Evolutionary conservation across 768 basidiomycete genomes (phyloP).

Genomic region (Phanerochaete sordida): DNA sequence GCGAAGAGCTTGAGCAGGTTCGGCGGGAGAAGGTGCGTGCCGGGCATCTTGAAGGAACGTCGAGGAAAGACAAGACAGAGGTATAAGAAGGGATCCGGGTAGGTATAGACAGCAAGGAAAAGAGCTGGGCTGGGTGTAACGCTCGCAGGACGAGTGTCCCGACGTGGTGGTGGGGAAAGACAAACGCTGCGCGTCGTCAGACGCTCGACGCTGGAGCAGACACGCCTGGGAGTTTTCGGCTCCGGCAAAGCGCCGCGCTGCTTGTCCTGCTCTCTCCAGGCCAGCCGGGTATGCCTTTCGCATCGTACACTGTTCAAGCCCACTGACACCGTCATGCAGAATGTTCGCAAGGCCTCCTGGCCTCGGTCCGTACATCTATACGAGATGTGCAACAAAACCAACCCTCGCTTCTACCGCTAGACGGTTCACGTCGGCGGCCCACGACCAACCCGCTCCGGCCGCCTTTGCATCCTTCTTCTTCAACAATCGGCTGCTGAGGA

Average conservation of each 20-base stretch:
- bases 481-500: conserved; percentile 54
- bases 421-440: conserved; percentile 14
- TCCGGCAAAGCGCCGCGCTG: neutral
- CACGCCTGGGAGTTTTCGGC: neutral
- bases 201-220: neutral
- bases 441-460: conserved; percentile 11
- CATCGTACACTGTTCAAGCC: neutral
- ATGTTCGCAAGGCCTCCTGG: neutral
- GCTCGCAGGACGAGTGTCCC: neutral
- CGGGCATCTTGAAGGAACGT: conserved; percentile 37
- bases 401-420: neutral
- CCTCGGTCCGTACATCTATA: neutral
- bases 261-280: neutral
- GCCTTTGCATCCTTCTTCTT: conserved; percentile 59
- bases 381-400: neutral
- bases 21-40: conserved; percentile 88
- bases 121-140: neutral
- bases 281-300: neutral
- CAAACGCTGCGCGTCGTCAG: neutral
- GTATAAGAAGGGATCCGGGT: neutral
- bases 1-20: conserved; percentile 97
- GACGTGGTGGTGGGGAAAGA: conserved; percentile 6
- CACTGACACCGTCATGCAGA: neutral
- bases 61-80: neutral
- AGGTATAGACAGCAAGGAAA: neutral